Base-by-base conservation (phyloP, 352 stramenopile species). In the Aphanomyces stellatus region DNA sequence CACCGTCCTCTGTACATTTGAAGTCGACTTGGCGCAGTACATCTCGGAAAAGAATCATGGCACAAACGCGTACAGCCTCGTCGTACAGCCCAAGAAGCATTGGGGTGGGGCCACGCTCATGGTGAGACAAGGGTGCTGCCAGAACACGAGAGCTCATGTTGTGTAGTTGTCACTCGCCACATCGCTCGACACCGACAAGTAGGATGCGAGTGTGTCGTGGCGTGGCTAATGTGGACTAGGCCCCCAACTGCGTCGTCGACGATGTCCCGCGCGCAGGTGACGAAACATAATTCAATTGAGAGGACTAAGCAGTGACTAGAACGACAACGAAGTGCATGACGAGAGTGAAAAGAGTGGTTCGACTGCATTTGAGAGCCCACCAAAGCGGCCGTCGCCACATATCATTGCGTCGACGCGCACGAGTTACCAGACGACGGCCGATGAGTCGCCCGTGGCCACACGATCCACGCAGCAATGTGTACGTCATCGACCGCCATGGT, bases 11-110 rank as follows among this genome's bases (percentile, higher is more conserved):
- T 43, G 33, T 13, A 53, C 55, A 35, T 64, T 64, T 27, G 55
- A 64, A 49, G 33, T 64, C 37, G 55, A 64, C 40, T 27, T 64
- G 6, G 55, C 55, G 5, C 11, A 43, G 24, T 64, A 64, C 55
- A 64, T 31, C 4, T 64, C 55, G 6, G 55, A 64, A 6, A 64
- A 64, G 22, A 64, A 64, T 35, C 17, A 24, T 30, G 35, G 55
- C 15, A 40, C 11, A 7, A 64, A 64, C n/a, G n/a, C 55, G 25
- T 51, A 34, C 25, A 31, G 25, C 15, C 15, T 46, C 7, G 37
- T 46, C 13, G 11, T 64, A 11, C 55, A 64, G 37, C 31, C 55
- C n/a, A 64, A 64, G 34, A 64, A 64, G 27, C 22, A 11, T n/a
- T 51, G 35, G 40, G 55, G 55, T 35, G 51, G 51, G 17, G 55